These are phyloP conservation scores for Daldinia vernicosa DNA, from an alignment of 495 filamentous ascomycete genomes.

Conservation along the genomic window DNA sequence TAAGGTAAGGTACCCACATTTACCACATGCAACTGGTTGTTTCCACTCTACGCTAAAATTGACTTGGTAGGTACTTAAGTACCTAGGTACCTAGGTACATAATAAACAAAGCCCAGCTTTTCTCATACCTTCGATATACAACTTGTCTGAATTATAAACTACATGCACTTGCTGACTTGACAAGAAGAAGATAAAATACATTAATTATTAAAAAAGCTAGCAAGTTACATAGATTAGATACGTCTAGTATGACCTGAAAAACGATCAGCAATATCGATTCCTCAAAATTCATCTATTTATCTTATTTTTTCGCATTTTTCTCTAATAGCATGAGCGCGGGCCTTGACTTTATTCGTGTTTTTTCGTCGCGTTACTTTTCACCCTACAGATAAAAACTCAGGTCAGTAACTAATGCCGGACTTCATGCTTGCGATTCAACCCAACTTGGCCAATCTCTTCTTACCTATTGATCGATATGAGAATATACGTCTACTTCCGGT, in stretches of 20 bases:
- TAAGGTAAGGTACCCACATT: conserved; percentile 11
- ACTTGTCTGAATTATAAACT: not conserved
- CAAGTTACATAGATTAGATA: conserved; percentile 1
- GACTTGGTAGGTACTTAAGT: not conserved
- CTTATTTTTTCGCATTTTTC: not conserved
- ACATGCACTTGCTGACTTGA: not conserved
- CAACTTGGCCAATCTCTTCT: not conserved
- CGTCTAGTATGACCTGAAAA: not conserved
- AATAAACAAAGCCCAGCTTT: not conserved
- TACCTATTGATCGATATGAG: not conserved
- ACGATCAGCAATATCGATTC: not conserved
- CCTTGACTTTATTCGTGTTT: not conserved
- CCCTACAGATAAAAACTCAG: not conserved
- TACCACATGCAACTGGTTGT: conserved; percentile 7
- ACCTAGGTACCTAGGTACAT: not conserved
- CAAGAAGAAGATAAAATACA: not conserved
- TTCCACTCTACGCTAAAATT: not conserved
- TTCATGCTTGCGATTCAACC: conserved; percentile 3
- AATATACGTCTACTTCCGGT: not conserved
- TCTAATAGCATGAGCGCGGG: not conserved
- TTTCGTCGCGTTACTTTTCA: not conserved
- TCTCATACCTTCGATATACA: not conserved
- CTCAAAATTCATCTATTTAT: not conserved
- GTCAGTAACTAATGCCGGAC: conserved; percentile 7
- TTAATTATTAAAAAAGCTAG: not conserved